Conservation (phyloP, 192 early-diverging fungal genomes). For the Coemansia sp. region DNA sequence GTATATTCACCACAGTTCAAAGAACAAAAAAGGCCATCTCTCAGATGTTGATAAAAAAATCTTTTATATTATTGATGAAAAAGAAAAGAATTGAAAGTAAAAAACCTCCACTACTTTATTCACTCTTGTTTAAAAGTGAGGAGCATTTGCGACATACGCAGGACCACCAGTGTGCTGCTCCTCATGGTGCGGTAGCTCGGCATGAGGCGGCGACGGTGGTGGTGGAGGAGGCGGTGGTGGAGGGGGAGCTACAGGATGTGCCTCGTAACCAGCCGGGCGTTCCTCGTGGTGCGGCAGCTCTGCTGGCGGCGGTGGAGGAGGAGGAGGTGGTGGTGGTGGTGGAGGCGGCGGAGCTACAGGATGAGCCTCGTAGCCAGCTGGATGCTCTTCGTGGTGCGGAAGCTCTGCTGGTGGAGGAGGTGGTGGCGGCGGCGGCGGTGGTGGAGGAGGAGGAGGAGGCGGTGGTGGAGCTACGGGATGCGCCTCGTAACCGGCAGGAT, state of each 20-base stretch:
- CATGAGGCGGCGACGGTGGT: conserved; percentile 4
- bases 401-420: not conserved
- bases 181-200: conserved; percentile 8
- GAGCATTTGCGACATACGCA: conserved; percentile 27
- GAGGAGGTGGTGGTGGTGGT: not conserved
- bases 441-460: not conserved
- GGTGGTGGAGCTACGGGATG: conserved; percentile 6
- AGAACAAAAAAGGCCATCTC: no score
- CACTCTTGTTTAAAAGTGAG: conserved; percentile 30
- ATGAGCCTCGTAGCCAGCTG: conserved; percentile 13
- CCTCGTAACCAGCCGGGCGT: conserved; percentile 25
- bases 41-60: no score
- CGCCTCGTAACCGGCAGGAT: conserved; percentile 15
- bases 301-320: not conserved
- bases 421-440: conserved; percentile 2
- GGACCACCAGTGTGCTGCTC: conserved; percentile 17
- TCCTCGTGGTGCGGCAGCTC: conserved; percentile 12
- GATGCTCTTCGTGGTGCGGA: conserved; percentile 16
- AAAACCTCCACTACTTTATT: not conserved
- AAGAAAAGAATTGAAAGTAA: conserved; percentile 4
- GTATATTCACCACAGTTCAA: no score
- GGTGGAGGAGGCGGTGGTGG: not conserved
- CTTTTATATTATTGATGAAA: not conserved
- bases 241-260: not conserved
- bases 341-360: conserved; percentile 15